Conservation (phyloP, 73 alveolate species). For the Paramecium octaurelia region DNA sequence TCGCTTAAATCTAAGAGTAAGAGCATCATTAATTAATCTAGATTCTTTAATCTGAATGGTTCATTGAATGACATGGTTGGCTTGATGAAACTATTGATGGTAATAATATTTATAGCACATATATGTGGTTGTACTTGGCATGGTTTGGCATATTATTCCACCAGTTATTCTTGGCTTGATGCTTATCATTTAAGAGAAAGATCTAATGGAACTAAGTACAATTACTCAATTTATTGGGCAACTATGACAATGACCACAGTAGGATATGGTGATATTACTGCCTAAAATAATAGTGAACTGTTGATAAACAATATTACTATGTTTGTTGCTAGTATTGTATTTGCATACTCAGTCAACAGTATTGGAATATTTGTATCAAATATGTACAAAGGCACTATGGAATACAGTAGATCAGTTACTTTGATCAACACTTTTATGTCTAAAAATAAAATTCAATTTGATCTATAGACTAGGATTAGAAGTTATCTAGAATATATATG, state of each 20-base stretch:
- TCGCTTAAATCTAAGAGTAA: constrained; percentile 23
- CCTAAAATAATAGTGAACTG: constrained; percentile 77
- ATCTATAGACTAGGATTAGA: constrained; percentile 68
- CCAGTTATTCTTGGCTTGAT: not conserved
- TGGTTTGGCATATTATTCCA: not conserved
- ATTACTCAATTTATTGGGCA: constrained; percentile 81
- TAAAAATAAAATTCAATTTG: constrained; percentile 71
- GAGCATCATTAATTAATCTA: not conserved
- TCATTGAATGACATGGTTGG: constrained; percentile 15
- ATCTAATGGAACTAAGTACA: constrained; percentile 47
- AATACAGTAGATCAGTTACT: constrained; percentile 73
- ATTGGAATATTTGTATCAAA: constrained; percentile 79
- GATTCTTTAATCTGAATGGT: constrained; percentile 21
- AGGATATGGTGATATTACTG: constrained; percentile 87
- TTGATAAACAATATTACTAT: constrained; percentile 66
- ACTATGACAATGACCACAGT: constrained; percentile 92
- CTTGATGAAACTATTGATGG: not conserved
- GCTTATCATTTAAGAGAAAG: not conserved
- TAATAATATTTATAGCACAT: constrained; percentile 27
- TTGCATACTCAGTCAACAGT: constrained; percentile 83
- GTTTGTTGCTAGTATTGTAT: constrained; percentile 81
- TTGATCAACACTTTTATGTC: constrained; percentile 75
- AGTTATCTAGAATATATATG: constrained; percentile 80
- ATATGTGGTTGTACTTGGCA: constrained; percentile 41
- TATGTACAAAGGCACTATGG: constrained; percentile 61